These are phyloP conservation scores for Cyclotella kingstonii DNA, from an alignment of 108 stramenopile genomes.

Conservation along the genomic window DNA sequence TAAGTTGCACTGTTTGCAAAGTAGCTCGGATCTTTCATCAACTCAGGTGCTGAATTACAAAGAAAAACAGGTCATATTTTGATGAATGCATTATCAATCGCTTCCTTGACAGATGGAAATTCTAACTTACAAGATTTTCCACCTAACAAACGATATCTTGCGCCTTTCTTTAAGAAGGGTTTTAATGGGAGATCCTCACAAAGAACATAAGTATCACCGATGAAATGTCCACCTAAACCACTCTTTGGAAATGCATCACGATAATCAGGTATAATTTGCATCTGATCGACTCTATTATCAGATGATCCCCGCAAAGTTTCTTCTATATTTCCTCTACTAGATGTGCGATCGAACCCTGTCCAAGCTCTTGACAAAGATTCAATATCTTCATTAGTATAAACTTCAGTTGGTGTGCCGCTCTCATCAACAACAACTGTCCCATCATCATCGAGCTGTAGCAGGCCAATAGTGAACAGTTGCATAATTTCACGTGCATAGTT, in stretches of 20 bases:
- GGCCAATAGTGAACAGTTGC: slow-evolving; percentile 69
- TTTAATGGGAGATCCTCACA: slow-evolving; percentile 55
- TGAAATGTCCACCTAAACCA: slow-evolving; percentile 46
- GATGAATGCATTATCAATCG: slow-evolving; percentile 19
- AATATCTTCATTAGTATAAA: slow-evolving; percentile 79
- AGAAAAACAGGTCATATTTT: neutral
- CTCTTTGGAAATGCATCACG: slow-evolving; percentile 72
- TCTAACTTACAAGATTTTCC: slow-evolving; percentile 10
- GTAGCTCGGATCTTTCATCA: slow-evolving; percentile 30
- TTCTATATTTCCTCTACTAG: slow-evolving; percentile 49
- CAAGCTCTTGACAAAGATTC: slow-evolving; percentile 55
- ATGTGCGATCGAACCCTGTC: slow-evolving; percentile 59
- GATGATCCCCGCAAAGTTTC: neutral
- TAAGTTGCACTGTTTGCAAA: slow-evolving; percentile 10
- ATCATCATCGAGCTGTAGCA: slow-evolving; percentile 54
- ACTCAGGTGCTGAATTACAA: slow-evolving; percentile 12
- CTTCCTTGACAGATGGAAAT: no score
- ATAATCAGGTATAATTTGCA: slow-evolving; percentile 38
- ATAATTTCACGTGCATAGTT: slow-evolving; percentile 50
- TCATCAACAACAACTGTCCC: slow-evolving; percentile 52
- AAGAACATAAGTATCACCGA: slow-evolving; percentile 69
- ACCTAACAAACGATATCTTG: slow-evolving; percentile 56
- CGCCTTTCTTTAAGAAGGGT: slow-evolving; percentile 58
- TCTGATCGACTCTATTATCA: slow-evolving; percentile 48
- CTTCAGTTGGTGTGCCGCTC: slow-evolving; percentile 32